Evolutionary conservation across 2,329 filamentous ascomycete genomes (phyloP).

Genomic region (Lasiodiplodia sp.): DNA sequence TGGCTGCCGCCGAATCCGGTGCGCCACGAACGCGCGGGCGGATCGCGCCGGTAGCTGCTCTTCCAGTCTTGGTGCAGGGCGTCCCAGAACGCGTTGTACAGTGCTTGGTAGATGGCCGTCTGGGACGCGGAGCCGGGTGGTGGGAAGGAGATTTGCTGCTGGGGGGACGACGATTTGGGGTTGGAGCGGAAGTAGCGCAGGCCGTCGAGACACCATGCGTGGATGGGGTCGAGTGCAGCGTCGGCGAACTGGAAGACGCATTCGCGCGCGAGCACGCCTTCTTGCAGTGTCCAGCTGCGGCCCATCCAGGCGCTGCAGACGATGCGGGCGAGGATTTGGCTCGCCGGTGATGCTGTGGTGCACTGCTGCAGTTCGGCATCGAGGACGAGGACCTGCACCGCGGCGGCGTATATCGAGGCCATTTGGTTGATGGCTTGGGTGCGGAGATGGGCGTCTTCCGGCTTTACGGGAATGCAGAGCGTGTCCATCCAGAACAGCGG

Average conservation of each 20-base stretch:
- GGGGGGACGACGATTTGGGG: background rate
- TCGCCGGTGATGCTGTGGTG: background rate
- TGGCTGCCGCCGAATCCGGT: background rate
- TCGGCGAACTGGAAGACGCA: constrained; percentile 34
- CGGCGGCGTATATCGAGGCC: constrained; percentile 32
- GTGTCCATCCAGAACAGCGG: constrained; percentile 35
- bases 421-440: constrained; percentile 32
- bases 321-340: constrained; percentile 30
- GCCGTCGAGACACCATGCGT: constrained; percentile 24
- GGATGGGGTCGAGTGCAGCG: constrained; percentile 27
- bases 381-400: constrained; percentile 33
- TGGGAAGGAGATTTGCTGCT: background rate
- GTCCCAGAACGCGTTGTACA: constrained; percentile 30
- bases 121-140: background rate
- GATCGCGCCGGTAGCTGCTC: constrained; percentile 8
- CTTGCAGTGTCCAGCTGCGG: constrained; percentile 34
- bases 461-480: constrained; percentile 34
- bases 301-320: constrained; percentile 32
- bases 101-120: constrained; percentile 3
- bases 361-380: constrained; percentile 25
- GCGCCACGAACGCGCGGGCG: background rate
- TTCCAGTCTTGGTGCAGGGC: constrained; percentile 29
- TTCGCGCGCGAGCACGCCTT: constrained; percentile 30
- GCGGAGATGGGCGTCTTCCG: background rate
- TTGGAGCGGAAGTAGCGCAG: background rate